Base-by-base conservation (phyloP, 2,329 filamentous ascomycete species). In the Zymoseptoria ardabiliae region DNA sequence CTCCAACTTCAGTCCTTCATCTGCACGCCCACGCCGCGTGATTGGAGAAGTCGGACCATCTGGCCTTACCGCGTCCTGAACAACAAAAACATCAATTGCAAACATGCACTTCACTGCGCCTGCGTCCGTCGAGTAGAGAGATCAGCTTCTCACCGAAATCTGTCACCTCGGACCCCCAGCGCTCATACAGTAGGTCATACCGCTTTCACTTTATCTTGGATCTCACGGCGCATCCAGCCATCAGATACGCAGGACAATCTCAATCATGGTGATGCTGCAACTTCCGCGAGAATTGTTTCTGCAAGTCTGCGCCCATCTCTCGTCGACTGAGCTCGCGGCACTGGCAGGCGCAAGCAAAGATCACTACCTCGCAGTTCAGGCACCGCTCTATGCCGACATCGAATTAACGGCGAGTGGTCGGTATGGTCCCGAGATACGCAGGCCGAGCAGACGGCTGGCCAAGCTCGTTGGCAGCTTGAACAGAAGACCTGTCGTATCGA, bases 271-370 rank as follows among this genome's bases (percentile, higher is more conserved):
- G 7, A 55, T 68, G 55, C 60, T 66, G 21, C 56, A 62, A 7
- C 61, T 66, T n/a, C 66, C 63, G 1, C 62, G 64, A 10, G 66
- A 68, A 63, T 61, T 68, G 9, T 68, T 63, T 28, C 57, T 68
- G 4, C 54, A 58, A 54, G 55, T 67, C 10, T 65, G 62, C 59
- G 53, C 56, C 8, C 59, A 62, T 50, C 58, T 67, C 2, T 53
- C 41, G 3, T 57, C 61, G 6, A 51, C 35, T 8, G 62, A 68
- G n/a, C 59, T 64, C 21, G 19, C 61, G 4, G 48, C 22, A 6
- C 56, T 67, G 28, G 58, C 62, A 21, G 48, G 57, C 20, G 55
- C 62, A 19, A 62, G 51, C 50, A 58, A 59, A 23, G 62, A 67
- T 57, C 56, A 62, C 53, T 67, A 68, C 58, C 57, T 66, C 17